phyloP scores from a whole-genome alignment of 176 grass and related monocot genomes.

The Oryza meyeriana region DNA sequence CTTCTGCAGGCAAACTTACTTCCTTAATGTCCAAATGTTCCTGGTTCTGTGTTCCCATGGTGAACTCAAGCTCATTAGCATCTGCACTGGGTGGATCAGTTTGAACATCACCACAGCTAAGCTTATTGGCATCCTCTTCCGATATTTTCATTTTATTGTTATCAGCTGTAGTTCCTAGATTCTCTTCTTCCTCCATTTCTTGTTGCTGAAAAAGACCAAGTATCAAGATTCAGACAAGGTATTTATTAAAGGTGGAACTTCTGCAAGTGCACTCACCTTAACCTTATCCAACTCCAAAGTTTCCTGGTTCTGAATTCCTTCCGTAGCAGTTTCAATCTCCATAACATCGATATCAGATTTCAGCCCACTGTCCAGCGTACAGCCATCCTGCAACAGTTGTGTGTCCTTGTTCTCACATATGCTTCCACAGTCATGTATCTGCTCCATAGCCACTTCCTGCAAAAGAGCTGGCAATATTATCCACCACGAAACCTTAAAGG shows the following conservation, averaged over 20 bases:
- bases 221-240: conserved; percentile 15
- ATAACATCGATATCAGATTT: conserved; percentile 2
- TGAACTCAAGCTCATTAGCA: conserved; percentile 23
- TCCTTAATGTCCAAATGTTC: conserved; percentile 21
- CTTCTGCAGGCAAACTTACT: conserved; percentile 36
- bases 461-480: conserved; percentile 22
- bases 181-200: conserved; percentile 25
- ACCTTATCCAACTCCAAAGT: conserved; percentile 30
- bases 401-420: conserved; percentile 11
- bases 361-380: background rate
- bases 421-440: background rate
- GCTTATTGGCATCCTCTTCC: conserved; percentile 2
- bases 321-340: conserved; percentile 20
- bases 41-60: conserved; percentile 19
- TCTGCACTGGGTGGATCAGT: background rate
- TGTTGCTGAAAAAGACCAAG: conserved; percentile 35
- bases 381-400: background rate
- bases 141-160: conserved; percentile 3
- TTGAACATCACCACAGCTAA: conserved; percentile 1
- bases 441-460: conserved; percentile 15
- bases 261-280: conserved; percentile 19
- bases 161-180: conserved; percentile 26
- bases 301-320: conserved; percentile 22
- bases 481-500: conserved; percentile 11
- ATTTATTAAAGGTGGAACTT: conserved; percentile 32